Conservation (phyloP, 2,329 filamentous ascomycete genomes). For the Penicillium psychrosexuale region DNA sequence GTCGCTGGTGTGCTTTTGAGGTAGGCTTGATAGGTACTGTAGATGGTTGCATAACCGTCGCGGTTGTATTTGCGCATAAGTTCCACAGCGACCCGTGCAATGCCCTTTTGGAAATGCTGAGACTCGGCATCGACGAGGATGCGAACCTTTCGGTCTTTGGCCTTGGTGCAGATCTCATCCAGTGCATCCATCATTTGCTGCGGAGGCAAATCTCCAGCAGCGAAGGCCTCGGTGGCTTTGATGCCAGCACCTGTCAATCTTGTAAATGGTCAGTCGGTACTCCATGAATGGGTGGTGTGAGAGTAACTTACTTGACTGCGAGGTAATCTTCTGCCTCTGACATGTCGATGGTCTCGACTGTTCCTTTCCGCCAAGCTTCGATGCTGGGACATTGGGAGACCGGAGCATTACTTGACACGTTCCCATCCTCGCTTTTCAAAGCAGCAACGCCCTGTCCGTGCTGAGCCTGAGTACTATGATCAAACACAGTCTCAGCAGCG, state of each 20-base stretch:
- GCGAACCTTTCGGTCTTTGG: conserved; percentile 61
- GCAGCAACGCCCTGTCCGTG: conserved; percentile 20
- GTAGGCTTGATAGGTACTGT: conserved; percentile 77
- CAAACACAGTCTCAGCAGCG: conserved; percentile 72
- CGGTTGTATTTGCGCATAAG: conserved; percentile 76
- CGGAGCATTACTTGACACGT: not conserved
- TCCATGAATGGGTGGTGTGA: not conserved
- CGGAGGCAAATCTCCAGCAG: conserved; percentile 61
- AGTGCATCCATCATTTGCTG: conserved; percentile 66
- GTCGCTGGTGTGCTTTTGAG: conserved; percentile 61
- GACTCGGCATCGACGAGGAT: conserved; percentile 88
- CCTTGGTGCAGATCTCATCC: conserved; percentile 61
- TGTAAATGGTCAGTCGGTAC: not conserved
- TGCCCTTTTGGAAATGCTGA: conserved; percentile 70
- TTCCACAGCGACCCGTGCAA: conserved; percentile 74
- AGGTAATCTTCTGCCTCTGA: conserved; percentile 57
- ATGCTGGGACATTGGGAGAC: conserved; percentile 27
- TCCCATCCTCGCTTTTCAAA: conserved; percentile 11
- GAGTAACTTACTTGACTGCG: conserved; percentile 53
- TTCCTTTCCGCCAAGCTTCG: conserved; percentile 68
- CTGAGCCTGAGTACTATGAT: conserved; percentile 27
- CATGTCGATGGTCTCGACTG: conserved; percentile 64
- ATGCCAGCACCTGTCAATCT: conserved; percentile 74
- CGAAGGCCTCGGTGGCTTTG: conserved; percentile 64
- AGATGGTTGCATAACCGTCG: conserved; percentile 64